phyloP scores from a whole-genome alignment of 768 basidiomycete species.

The Hypsizygus marmoreus region DNA sequence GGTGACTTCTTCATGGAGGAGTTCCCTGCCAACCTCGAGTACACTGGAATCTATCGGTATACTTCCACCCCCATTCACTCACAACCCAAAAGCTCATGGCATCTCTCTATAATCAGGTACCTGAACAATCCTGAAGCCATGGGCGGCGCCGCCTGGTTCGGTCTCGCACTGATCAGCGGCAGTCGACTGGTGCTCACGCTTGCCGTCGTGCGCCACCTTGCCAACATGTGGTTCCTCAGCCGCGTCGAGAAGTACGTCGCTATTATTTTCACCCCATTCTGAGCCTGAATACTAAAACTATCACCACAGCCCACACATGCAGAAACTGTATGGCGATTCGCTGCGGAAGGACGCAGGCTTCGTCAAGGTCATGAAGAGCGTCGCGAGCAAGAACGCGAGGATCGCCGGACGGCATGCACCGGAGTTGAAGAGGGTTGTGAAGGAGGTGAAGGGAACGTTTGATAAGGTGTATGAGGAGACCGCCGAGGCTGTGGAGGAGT shows the following conservation, averaged over 20 bases:
- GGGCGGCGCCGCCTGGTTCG: slow-evolving; percentile 95
- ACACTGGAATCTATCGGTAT: slow-evolving; percentile 97
- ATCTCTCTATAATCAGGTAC: slow-evolving; percentile 59
- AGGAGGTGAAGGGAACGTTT: slow-evolving; percentile 91
- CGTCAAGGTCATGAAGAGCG: slow-evolving; percentile 95
- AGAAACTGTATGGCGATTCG: slow-evolving; percentile 89
- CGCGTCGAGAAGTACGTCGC: slow-evolving; percentile 83
- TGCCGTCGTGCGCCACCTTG: slow-evolving; percentile 82
- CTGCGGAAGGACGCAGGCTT: slow-evolving; percentile 96
- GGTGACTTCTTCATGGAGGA: slow-evolving; percentile 97
- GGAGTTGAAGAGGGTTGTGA: slow-evolving; percentile 75
- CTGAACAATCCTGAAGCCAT: slow-evolving; percentile 95
- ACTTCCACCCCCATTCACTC: no score
- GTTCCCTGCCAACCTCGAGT: slow-evolving; percentile 86
- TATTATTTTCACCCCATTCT: slow-evolving; percentile 2
- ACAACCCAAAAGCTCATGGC: no score
- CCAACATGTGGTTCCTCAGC: slow-evolving; percentile 96
- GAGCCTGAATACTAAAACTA: background rate
- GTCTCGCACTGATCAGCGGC: slow-evolving; percentile 86
- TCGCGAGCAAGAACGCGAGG: slow-evolving; percentile 81
- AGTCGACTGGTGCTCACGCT: slow-evolving; percentile 88
- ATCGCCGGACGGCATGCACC: slow-evolving; percentile 82
- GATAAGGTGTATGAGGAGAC: slow-evolving; percentile 97
- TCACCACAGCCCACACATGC: slow-evolving; percentile 89
- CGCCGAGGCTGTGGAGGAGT: slow-evolving; percentile 90